Base-by-base conservation (phyloP, 352 stramenopile species). In the Globisporangium polare region DNA sequence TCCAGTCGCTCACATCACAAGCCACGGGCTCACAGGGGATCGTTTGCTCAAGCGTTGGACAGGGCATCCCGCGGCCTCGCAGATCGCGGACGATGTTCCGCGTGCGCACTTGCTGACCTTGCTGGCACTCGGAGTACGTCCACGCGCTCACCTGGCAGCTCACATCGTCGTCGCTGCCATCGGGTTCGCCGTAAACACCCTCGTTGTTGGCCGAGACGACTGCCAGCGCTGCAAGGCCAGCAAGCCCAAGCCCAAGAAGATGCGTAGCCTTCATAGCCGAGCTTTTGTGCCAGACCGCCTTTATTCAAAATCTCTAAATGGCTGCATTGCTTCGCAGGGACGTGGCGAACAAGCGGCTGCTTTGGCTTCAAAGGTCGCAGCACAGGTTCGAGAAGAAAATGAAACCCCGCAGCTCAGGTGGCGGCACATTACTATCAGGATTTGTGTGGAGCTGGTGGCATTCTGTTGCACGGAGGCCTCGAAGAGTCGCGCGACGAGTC, bases 1-100 rank as follows among this genome's bases (percentile, higher is more conserved):
- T 54, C 72, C 72, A 80, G 5, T 53, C 27, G 15, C 60, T 68
- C 31, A 77, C 61, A 18, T 59, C 27, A 35, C 72, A 80, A n/a
- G 47, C 54, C 15, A 77, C 39, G 0, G 69, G 60, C 5, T 53
- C 22, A 39, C 69, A 78, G 2, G 52, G 42, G 24, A 68, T 53
- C 7, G 27, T 65, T 47, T 83, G 67, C 15, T 66, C 60, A 2
- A 76, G 56, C 49, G 41, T 33, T 5, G 63, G 62, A 46, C 72
- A 80, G 8, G 55, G 31, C n/a, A 53, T 57, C 3, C 65, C 69
- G 35, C 60, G 71, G 2, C 63, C 72, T 29, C 63, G 49, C 0
- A 52, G 24, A 5, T 69, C 24, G 18, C 27, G 47, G 46, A 75
- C 49, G 13, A 80, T 50, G 42, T 54, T 56, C 0, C 72, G 53